Evolutionary conservation across 169 alveolate genomes (phyloP), one percentile per base, ranked within the genome.

Genomic region (Plasmodium gaboni): DNA sequence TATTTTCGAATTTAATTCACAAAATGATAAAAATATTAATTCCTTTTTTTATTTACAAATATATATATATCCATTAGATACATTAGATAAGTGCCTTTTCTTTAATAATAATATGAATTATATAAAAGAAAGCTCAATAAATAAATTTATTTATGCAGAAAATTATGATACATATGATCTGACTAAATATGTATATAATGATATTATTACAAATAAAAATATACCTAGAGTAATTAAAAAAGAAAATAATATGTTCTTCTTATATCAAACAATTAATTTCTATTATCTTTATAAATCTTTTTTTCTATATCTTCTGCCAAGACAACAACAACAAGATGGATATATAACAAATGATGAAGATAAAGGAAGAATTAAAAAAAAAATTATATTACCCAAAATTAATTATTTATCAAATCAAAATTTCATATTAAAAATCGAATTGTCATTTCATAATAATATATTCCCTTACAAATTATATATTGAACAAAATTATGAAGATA

Each of bases 1-100:
- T 13, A 46, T 78, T 0, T 24, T 78, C 4, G 61, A 78, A 24
- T 78, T 78, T 64, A 78, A 78, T 26, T 15, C 60, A 1, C 32
- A 32, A 9, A 78, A 65, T 65, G 72, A 78, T 22, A 53, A 53
- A 42, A 59, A n/a, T n/a, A 68, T 22, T 2, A 65, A 19, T 57
- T 55, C 67, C 13, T 78, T 78, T 65, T 78, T 78, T 46, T 78
- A 78, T 26, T 70, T 78, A 26, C 89, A 78, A 70, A 51, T 78
- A 22, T 78, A 78, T 65, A 69, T 78, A 8, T 78, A 65, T 46
- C 78, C 64, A 12, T 50, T 78, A 59, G 46, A 24, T 50, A 24
- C 48, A 12, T 19, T 78, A 7, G 67, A 78, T n/a, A 78, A 59
- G 46, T 78, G 89, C 26, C 22, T 55, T 24, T 53, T 53, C 57